Evolutionary conservation across 169 alveolate species (phyloP).

Genomic region (Plasmodium coatneyi): DNA sequence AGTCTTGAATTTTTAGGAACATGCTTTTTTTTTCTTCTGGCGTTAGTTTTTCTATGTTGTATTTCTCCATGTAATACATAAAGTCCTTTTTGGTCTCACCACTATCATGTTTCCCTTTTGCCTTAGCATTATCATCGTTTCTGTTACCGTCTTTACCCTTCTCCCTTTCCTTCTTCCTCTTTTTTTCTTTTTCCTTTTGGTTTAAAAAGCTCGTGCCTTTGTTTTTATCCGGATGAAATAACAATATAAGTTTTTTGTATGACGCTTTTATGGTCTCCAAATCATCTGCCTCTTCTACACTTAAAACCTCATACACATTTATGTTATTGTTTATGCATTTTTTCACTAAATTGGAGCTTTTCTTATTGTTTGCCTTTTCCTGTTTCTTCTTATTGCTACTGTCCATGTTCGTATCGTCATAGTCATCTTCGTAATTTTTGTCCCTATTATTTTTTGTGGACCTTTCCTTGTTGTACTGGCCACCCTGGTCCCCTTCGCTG

Average conservation of each 20-base stretch:
- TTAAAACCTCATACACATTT: conserved; percentile 80
- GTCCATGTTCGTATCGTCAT: not conserved
- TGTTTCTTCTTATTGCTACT: conserved; percentile 23
- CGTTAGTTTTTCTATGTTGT: conserved; percentile 72
- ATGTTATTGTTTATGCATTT: conserved; percentile 79
- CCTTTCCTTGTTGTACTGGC: not conserved
- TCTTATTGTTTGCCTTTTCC: conserved; percentile 38
- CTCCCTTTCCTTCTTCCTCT: conserved; percentile 69
- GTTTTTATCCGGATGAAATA: conserved; percentile 86
- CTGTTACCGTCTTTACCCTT: conserved; percentile 6
- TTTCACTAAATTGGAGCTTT: conserved; percentile 74
- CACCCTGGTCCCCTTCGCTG: not conserved
- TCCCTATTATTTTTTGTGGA: conserved; percentile 1
- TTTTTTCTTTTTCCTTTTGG: conserved; percentile 71
- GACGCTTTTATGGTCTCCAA: conserved; percentile 77
- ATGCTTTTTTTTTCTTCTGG: conserved; percentile 79
- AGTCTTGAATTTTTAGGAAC: conserved; percentile 93
- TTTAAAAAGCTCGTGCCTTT: conserved; percentile 41
- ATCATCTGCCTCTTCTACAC: conserved; percentile 82
- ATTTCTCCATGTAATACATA: conserved; percentile 76
- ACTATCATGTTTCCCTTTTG: not conserved
- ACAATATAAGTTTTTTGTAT: conserved; percentile 80
- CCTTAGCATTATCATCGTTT: not conserved
- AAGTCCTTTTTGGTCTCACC: conserved; percentile 17
- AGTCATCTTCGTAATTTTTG: not conserved